Percentiles rank a stretch among this genome's conserved stretches.
Conservation (phyloP, 495 filamentous ascomycete species). For the Pyrenopolyporus hunteri region DNA sequence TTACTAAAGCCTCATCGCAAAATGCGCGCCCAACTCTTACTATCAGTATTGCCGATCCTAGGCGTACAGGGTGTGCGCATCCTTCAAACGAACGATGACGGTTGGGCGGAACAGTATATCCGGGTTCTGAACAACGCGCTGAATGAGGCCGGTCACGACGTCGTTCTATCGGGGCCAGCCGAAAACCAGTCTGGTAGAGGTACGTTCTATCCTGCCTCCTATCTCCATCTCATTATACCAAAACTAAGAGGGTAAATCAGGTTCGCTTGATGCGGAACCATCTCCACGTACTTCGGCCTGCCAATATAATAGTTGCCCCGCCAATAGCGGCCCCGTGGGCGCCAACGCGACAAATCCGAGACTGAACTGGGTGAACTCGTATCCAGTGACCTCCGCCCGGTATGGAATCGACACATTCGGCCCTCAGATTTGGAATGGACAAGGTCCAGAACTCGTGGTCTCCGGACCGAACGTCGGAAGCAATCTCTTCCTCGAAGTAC, state of each 20-base stretch:
- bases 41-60: slow-evolving; percentile 17
- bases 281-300: slow-evolving; percentile 53
- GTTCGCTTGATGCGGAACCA: slow-evolving; percentile 59
- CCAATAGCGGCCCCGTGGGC: slow-evolving; percentile 60
- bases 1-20: slow-evolving; percentile 3
- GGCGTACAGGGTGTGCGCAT: slow-evolving; percentile 55
- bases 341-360: slow-evolving; percentile 60
- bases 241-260: slow-evolving; percentile 40
- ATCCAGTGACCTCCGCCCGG: slow-evolving; percentile 67
- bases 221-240: neutral
- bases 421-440: slow-evolving; percentile 56
- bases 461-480: slow-evolving; percentile 69
- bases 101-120: slow-evolving; percentile 72
- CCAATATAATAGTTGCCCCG: slow-evolving; percentile 64
- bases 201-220: slow-evolving; percentile 39
- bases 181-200: slow-evolving; percentile 69
- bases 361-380: slow-evolving; percentile 74
- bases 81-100: slow-evolving; percentile 72
- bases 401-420: slow-evolving; percentile 65
- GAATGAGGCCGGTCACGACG: slow-evolving; percentile 58
- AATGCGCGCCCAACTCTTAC: slow-evolving; percentile 27
- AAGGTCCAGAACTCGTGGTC: slow-evolving; percentile 62
- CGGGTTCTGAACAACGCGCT: slow-evolving; percentile 62
- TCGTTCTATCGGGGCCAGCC: slow-evolving; percentile 67
- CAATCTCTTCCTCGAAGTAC: slow-evolving; percentile 59